Conservation (phyloP, 2,329 filamentous ascomycete genomes). For the Dactylellina parvicollis region DNA sequence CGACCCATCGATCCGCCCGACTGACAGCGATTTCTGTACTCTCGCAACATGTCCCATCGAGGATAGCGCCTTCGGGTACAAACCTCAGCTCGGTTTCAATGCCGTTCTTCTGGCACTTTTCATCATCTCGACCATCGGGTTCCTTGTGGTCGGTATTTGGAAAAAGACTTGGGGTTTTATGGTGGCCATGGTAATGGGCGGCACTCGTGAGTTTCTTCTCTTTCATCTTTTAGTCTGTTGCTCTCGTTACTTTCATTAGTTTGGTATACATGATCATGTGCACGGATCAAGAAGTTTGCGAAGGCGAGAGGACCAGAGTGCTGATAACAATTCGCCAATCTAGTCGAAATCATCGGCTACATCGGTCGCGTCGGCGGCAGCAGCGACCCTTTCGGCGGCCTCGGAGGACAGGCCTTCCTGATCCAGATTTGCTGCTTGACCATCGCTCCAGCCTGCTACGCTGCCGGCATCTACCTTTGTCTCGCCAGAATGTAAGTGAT, state of each 20-base stretch:
- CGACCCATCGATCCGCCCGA: slow-evolving; percentile 4
- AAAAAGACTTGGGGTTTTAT: slow-evolving; percentile 58
- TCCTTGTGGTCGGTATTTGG: slow-evolving; percentile 54
- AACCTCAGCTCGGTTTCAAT: slow-evolving; percentile 55
- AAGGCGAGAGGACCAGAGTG: not conserved
- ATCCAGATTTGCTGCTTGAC: slow-evolving; percentile 72
- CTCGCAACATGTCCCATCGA: slow-evolving; percentile 55
- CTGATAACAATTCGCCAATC: not conserved
- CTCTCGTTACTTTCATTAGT: no score
- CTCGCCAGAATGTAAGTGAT: slow-evolving; percentile 60
- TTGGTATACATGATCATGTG: not conserved
- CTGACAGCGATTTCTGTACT: slow-evolving; percentile 33
- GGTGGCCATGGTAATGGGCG: slow-evolving; percentile 67
- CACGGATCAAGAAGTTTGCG: no score
- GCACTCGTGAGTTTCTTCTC: slow-evolving; percentile 39
- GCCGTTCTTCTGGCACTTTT: slow-evolving; percentile 54
- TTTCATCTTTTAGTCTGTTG: no score
- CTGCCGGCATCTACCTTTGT: slow-evolving; percentile 72
- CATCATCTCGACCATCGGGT: slow-evolving; percentile 42
- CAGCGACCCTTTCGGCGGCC: slow-evolving; percentile 66
- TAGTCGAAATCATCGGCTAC: slow-evolving; percentile 71
- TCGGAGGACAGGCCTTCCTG: slow-evolving; percentile 62
- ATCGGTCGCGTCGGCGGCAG: slow-evolving; percentile 68
- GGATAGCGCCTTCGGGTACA: slow-evolving; percentile 52
- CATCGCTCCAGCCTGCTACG: slow-evolving; percentile 72